These are phyloP conservation scores for Fonsecaea pedrosoi DNA, from an alignment of 2,329 filamentous ascomycete genomes.

Conservation along the genomic window DNA sequence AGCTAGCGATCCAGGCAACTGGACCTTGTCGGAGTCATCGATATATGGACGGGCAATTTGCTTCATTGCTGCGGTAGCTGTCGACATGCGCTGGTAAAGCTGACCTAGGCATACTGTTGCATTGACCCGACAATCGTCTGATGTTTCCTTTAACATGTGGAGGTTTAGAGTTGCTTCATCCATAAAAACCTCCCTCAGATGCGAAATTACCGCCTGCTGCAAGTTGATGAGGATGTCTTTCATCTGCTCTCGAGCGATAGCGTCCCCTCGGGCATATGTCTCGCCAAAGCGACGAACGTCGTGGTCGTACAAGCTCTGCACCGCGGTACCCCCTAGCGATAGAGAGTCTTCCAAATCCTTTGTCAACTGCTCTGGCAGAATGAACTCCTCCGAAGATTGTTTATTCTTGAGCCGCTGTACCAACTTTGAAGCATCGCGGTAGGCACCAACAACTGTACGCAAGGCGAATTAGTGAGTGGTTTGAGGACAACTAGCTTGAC, in stretches of 20 bases:
- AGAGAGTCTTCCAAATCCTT: conserved; percentile 47
- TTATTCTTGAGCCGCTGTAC: conserved; percentile 42
- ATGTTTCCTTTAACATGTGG: conserved; percentile 43
- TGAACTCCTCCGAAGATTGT: conserved; percentile 30
- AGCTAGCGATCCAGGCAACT: conserved; percentile 19
- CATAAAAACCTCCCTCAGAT: conserved; percentile 44
- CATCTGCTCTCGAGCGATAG: conserved; percentile 46
- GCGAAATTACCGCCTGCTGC: conserved; percentile 46
- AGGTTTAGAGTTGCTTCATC: conserved; percentile 44
- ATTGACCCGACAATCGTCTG: conserved; percentile 45
- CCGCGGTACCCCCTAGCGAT: conserved; percentile 42
- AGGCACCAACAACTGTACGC: conserved; percentile 42
- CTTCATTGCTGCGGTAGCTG: conserved; percentile 34
- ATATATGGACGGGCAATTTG: conserved; percentile 27
- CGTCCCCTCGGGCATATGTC: conserved; percentile 47
- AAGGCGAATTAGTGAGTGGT: conserved; percentile 14
- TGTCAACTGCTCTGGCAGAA: conserved; percentile 34
- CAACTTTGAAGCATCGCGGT: conserved; percentile 43
- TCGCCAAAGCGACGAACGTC: conserved; percentile 45
- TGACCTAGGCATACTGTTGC: conserved; percentile 46
- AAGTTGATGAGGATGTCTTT: conserved; percentile 49
- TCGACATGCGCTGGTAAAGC: conserved; percentile 45
- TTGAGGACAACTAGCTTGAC: neutral
- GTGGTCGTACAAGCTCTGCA: conserved; percentile 46
- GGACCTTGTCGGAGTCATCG: conserved; percentile 21